Evolutionary conservation across 192 early-diverging fungal genomes (phyloP), one percentile per base, ranked within the genome.

Genomic region (Coemansia sp.): DNA sequence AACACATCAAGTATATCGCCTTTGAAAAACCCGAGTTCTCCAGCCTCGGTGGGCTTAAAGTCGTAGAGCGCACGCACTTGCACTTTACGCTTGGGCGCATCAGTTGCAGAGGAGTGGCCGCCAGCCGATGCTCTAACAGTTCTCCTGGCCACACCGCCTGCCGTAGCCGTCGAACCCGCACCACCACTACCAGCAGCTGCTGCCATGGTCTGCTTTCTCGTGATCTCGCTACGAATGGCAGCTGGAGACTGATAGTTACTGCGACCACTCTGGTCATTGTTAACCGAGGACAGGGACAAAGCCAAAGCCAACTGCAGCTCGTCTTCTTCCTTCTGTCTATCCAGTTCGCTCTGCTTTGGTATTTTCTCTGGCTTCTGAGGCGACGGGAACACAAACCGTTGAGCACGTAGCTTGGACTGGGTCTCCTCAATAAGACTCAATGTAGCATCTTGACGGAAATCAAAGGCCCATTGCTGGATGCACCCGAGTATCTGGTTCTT

Each of bases 51-150:
- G 5, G 91, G 88, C 29, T 80, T 67, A 61, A 96, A 99, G 55
- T 99, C 97, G 58, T 93, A 99, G 29, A 96, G 69, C 9, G 94
- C 94, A 36, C 86, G 84, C 10, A 97, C 97, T 30, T 87, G 81
- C 34, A 92, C 89, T 45, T 88, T 74, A 15, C 80, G 74, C 50
- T 65, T 71, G 20, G 80, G 53, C 14, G 42, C 57, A 6, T 55
- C 50, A 11, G 64, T 17, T 25, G 64, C 58, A 0, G 64, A 54
- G 9, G 64, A 22, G 5, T 42, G 3, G 24, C 5, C 34, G 10
- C 49, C 57, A 8, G 50, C 50, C 14, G n/a, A 40, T 3, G 60
- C 58, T 23, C 57, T 57, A 24, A 45, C 53, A 24, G 50, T 67
- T 2, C 64, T 33, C 32, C 58, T 55, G 28, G 49, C 45, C 37